A percentile compares a stretch with the other conserved stretches of the same genome.
Conservation (phyloP, 345 rosid genomes). For the Hibiscus syriacus region DNA sequence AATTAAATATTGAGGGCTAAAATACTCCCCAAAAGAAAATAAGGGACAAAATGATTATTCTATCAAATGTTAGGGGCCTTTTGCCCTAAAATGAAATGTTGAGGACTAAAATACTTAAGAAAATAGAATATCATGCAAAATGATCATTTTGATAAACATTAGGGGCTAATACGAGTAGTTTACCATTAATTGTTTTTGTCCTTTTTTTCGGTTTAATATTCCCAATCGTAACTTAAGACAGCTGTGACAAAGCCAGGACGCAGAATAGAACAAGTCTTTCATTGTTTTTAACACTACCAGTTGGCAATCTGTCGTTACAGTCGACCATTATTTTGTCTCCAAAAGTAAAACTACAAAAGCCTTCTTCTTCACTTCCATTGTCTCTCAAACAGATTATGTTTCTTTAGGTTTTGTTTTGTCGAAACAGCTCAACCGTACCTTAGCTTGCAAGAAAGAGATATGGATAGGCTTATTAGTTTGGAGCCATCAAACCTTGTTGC, state of each 20-base stretch:
- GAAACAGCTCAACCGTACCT: too few species aligned
- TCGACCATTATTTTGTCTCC: not conserved
- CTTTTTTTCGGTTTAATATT: not conserved
- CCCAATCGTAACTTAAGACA: not conserved
- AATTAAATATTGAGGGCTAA: too few species aligned
- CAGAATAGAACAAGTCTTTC: conserved; percentile 12
- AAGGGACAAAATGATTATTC: too few species aligned
- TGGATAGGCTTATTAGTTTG: conserved; percentile 57
- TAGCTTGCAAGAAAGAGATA: conserved; percentile 1
- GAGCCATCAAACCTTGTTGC: conserved; percentile 48
- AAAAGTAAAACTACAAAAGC: not conserved
- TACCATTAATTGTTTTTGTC: too few species aligned
- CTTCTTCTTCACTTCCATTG: not conserved
- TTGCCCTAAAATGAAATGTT: too few species aligned
- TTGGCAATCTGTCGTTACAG: conserved; percentile 2
- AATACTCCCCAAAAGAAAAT: too few species aligned
- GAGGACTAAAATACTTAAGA: too few species aligned
- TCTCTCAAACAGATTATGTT: not conserved
- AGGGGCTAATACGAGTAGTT: too few species aligned
- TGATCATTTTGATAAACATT: too few species aligned
- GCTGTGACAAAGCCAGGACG: conserved; percentile 1
- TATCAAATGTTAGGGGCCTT: too few species aligned
- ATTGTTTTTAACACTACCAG: conserved; percentile 7
- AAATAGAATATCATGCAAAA: too few species aligned
- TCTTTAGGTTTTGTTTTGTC: conserved; percentile 1